phyloP scores from a whole-genome alignment of 208 protist genomes.

The Angomonas ambiguus region DNA sequence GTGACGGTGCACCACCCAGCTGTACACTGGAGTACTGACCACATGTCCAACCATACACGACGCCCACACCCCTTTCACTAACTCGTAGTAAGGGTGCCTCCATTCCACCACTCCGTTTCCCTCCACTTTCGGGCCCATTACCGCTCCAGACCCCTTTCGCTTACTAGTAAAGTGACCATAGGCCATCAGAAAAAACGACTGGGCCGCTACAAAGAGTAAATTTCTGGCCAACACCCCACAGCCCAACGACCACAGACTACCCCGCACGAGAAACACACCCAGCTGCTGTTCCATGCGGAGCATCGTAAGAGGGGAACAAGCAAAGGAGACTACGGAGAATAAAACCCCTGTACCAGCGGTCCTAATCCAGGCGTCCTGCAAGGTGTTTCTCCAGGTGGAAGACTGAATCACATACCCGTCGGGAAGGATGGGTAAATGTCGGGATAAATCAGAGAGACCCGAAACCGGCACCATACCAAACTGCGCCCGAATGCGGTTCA shows the following conservation, averaged over 20 bases:
- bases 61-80: slow-evolving; percentile 29
- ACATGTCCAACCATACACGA: slow-evolving; percentile 47
- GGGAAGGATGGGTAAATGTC: slow-evolving; percentile 19
- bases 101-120: slow-evolving; percentile 34
- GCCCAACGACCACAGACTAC: slow-evolving; percentile 73
- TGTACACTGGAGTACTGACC: slow-evolving; percentile 43
- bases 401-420: slow-evolving; percentile 65
- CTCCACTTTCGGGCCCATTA: slow-evolving; percentile 3
- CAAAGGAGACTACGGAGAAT: slow-evolving; percentile 43
- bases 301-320: slow-evolving; percentile 55
- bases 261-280: slow-evolving; percentile 57
- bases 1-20: slow-evolving; percentile 57
- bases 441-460: slow-evolving; percentile 21
- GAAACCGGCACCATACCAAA: slow-evolving; percentile 12
- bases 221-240: slow-evolving; percentile 38
- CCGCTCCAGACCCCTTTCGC: not conserved
- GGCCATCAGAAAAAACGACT: slow-evolving; percentile 13
- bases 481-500: slow-evolving; percentile 20
- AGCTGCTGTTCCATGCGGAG: slow-evolving; percentile 67
- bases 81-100: slow-evolving; percentile 74
- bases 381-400: slow-evolving; percentile 24
- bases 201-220: slow-evolving; percentile 35
- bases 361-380: slow-evolving; percentile 36
- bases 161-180: too few species aligned
- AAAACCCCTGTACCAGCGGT: slow-evolving; percentile 42